Evolutionary conservation across 2,329 filamentous ascomycete species (phyloP).

Genomic region (Colletotrichum viniferum): DNA sequence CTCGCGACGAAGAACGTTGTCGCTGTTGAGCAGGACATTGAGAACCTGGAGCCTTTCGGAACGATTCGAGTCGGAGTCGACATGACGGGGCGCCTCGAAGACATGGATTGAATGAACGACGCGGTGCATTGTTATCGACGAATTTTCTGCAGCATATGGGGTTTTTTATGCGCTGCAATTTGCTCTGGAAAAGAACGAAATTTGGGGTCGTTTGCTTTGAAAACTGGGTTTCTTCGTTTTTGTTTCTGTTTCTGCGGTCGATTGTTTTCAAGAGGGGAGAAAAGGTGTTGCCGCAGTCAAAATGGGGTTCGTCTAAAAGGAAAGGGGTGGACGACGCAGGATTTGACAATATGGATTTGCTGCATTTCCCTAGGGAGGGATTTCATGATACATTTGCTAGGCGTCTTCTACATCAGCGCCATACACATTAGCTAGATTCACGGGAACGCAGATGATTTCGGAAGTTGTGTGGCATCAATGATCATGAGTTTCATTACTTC

Average conservation of each 20-base stretch:
- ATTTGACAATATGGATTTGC: neutral
- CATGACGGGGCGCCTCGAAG: neutral
- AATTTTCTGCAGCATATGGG: neutral
- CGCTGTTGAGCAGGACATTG: constrained; percentile 62
- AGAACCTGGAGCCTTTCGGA: constrained; percentile 46
- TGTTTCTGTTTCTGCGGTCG: neutral
- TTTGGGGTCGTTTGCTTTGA: neutral
- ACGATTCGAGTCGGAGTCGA: constrained; percentile 46
- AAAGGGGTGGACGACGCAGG: neutral
- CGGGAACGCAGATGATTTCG: neutral
- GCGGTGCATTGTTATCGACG: neutral
- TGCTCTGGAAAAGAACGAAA: neutral
- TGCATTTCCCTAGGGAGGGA: neutral
- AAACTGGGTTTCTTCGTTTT: neutral
- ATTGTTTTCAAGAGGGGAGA: neutral
- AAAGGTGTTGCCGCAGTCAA: neutral
- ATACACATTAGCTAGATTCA: constrained; percentile 20
- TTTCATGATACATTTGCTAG: neutral
- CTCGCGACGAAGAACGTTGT: constrained; percentile 71
- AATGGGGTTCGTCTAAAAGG: neutral
- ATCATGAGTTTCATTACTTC: constrained; percentile 24
- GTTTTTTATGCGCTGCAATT: neutral
- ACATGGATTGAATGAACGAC: neutral
- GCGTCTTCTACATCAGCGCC: neutral
- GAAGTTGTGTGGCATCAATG: neutral